phyloP scores from a whole-genome alignment of 1,284 basidiomycete species.

The Melampsora abietis-canadensis region DNA sequence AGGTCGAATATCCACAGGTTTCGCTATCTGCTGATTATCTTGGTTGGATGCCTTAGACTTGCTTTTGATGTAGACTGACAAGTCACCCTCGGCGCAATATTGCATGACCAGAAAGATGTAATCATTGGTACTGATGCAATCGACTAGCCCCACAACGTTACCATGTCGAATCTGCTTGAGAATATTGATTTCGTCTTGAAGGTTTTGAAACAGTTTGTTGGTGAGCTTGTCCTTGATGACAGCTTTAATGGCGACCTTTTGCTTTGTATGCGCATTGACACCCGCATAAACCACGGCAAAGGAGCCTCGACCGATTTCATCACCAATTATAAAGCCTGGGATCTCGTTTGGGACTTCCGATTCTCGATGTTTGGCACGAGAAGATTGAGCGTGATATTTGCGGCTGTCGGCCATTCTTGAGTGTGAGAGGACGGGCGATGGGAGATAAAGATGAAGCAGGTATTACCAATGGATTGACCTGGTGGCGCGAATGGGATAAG shows the following conservation, averaged over 20 bases:
- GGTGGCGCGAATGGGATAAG: too few relatives aligned
- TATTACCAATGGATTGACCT: too few relatives aligned
- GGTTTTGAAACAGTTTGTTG: conserved; percentile 88
- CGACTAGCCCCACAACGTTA: conserved; percentile 87
- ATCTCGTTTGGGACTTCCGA: conserved; percentile 12
- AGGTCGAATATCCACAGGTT: background rate
- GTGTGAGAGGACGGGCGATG: too few relatives aligned
- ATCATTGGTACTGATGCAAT: conserved; percentile 84
- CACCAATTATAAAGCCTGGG: conserved; percentile 58
- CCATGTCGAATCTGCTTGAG: conserved; percentile 88
- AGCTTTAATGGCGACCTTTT: conserved; percentile 87
- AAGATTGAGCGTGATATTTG: conserved; percentile 1
- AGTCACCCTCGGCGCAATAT: conserved; percentile 90
- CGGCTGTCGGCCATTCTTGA: background rate
- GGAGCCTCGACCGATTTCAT: conserved; percentile 68
- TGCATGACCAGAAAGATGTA: conserved; percentile 99
- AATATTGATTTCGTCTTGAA: conserved; percentile 95
- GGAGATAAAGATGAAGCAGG: too few relatives aligned
- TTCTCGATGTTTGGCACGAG: background rate
- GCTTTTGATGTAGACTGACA: conserved; percentile 96
- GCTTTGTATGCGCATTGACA: conserved; percentile 59
- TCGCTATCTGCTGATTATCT: conserved; percentile 19
- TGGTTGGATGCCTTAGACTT: conserved; percentile 73
- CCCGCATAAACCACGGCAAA: conserved; percentile 96
- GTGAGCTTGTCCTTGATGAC: conserved; percentile 84